Evolutionary conservation across 805 yeast genomes (phyloP).

Genomic region (Kurtzmaniella fragi): DNA sequence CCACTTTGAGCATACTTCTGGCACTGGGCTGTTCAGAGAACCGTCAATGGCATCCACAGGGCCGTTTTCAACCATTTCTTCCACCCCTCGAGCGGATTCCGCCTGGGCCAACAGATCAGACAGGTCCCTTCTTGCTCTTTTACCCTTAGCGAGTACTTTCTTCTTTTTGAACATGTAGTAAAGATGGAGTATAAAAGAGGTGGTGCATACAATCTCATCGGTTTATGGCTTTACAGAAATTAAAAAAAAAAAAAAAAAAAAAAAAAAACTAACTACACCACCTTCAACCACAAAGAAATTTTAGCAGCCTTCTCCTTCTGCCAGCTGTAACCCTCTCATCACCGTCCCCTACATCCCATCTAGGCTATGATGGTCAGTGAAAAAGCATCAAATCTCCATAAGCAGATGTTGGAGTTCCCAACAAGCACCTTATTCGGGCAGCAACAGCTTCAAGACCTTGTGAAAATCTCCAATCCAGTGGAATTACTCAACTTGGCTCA

Average conservation of each 20-base stretch:
- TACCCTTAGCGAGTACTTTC: conserved; percentile 9
- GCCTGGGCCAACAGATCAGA: too few relatives aligned
- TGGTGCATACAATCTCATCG: neutral
- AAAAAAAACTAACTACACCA: conserved; percentile 1
- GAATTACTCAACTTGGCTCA: conserved; percentile 48
- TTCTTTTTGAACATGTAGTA: conserved; percentile 6
- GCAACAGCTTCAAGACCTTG: conserved; percentile 54
- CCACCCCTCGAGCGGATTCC: conserved; percentile 11
- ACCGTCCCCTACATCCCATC: conserved; percentile 10
- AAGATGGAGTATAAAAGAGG: neutral
- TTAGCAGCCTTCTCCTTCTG: conserved; percentile 1
- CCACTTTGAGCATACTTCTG: conserved; percentile 3
- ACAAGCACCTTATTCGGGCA: conserved; percentile 56
- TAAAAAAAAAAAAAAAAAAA: neutral
- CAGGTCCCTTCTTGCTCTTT: conserved; percentile 13
- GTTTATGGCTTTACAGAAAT: neutral
- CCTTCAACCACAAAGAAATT: neutral
- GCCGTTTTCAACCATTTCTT: conserved; percentile 18
- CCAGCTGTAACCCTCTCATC: neutral
- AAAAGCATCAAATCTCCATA: conserved; percentile 55
- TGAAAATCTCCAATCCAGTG: conserved; percentile 36
- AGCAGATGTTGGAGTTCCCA: conserved; percentile 52
- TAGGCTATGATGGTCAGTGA: conserved; percentile 22
- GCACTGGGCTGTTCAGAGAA: too few relatives aligned
- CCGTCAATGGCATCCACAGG: conserved; percentile 17